Percentiles rank a stretch among this genome's conserved stretches.
Conservation (phyloP, 495 filamentous ascomycete species). For the Penicillium riverlandense region DNA sequence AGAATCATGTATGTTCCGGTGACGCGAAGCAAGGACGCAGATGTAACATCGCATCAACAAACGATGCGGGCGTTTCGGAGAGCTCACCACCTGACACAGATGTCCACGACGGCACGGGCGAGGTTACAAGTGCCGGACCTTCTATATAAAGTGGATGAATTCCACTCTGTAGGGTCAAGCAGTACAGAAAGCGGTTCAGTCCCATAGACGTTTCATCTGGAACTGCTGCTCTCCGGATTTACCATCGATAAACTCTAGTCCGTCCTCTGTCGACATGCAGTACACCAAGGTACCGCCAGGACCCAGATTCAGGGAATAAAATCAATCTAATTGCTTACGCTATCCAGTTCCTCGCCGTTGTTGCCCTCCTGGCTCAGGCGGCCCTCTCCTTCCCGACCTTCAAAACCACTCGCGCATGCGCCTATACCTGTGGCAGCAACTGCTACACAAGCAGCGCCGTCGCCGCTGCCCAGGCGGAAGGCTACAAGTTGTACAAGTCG, state of each 20-base stretch:
- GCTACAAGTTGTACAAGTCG: conserved; percentile 37
- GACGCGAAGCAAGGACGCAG: not conserved
- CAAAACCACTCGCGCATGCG: conserved; percentile 35
- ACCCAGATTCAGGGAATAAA: no score
- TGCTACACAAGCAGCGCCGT: conserved; percentile 43
- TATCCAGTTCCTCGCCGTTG: conserved; percentile 14
- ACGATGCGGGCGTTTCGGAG: not conserved
- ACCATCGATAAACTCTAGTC: not conserved
- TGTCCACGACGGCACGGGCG: no score
- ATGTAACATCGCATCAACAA: not conserved
- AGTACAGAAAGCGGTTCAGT: no score
- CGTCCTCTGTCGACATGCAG: conserved; percentile 15
- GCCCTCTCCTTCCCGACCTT: conserved; percentile 9
- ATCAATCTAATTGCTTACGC: no score
- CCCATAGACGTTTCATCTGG: no score
- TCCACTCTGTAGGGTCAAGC: no score
- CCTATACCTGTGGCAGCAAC: conserved; percentile 43
- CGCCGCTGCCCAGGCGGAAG: conserved; percentile 40
- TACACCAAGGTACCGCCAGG: conserved; percentile 17
- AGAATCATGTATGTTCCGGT: no score
- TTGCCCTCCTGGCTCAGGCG: no score
- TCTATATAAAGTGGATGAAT: conserved; percentile 4
- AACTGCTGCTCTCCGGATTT: no score
- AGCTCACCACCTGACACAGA: no score
- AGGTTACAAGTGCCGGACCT: not conserved